These are phyloP conservation scores for Dothistroma septosporum DNA, from an alignment of 2,329 filamentous ascomycete species.

Conservation along the genomic window DNA sequence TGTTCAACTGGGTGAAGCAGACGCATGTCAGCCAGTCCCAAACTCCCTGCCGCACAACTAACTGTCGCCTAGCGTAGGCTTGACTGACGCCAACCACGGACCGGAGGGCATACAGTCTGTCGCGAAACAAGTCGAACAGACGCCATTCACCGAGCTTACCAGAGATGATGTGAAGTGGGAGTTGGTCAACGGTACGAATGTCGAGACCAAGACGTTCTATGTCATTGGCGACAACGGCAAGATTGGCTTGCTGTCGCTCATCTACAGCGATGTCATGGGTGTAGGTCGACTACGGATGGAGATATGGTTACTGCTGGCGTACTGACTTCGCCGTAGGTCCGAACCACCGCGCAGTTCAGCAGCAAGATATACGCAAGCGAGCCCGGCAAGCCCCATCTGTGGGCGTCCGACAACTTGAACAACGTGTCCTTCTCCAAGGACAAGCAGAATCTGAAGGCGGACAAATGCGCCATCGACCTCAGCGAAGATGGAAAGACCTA, in stretches of 20 bases:
- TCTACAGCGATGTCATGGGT: conserved; percentile 90
- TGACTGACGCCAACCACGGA: conserved; percentile 94
- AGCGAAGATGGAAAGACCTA: conserved; percentile 79
- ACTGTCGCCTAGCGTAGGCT: conserved; percentile 54
- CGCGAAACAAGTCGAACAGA: conserved; percentile 70
- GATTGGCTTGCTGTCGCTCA: conserved; percentile 78
- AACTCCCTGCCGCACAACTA: conserved; percentile 21
- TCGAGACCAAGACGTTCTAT: conserved; percentile 96
- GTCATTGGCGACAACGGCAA: conserved; percentile 73
- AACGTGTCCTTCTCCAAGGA: conserved; percentile 82
- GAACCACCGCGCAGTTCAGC: conserved; percentile 90
- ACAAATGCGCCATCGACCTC: conserved; percentile 78
- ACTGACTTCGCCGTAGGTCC: conserved; percentile 46
- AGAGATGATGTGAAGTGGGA: conserved; percentile 80
- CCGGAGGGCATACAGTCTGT: conserved; percentile 82
- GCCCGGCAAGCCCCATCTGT: conserved; percentile 68
- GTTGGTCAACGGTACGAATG: conserved; percentile 74
- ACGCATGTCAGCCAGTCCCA: conserved; percentile 56
- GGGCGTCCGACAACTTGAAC: conserved; percentile 74
- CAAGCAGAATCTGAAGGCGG: conserved; percentile 77
- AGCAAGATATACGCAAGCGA: conserved; percentile 80
- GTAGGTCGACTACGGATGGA: conserved; percentile 2
- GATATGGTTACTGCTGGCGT: conserved; percentile 55
- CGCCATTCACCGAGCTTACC: conserved; percentile 73
- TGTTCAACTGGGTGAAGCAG: conserved; percentile 95